Base-by-base conservation (phyloP, 495 filamentous ascomycete genomes). In the Niebla homalea region DNA sequence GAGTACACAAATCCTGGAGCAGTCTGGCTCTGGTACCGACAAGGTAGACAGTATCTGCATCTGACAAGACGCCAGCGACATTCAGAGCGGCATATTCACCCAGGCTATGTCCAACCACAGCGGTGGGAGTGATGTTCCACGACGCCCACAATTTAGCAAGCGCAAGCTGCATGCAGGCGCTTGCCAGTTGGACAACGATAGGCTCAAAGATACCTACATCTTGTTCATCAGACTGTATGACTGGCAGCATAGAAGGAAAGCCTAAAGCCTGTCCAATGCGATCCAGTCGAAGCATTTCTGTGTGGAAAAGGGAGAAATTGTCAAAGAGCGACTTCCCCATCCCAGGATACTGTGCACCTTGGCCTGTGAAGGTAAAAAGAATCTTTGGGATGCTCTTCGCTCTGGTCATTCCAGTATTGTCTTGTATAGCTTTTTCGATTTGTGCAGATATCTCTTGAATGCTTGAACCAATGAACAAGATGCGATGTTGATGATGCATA, bases 401-500 rank as follows among this genome's bases (percentile, higher is more conserved):
- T 41, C 67, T 67, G 1, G 67, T 67, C 48, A 60, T 68, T 54
- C 62, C 53, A n/a, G 63, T 54, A 14, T 61, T 57, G 41, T 59
- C 62, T 37, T 19, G 63, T 37, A 50, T 48, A 46, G 29, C 63
- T 52, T 19, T 46, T 23, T 52, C 59, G 49, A 46, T 61, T 54
- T 18, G 49, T 7, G 3, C 16, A 10, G 29, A n/a, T 35, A 56
- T 32, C 44, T 58, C 46, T 11, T 55, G 49, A 21, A 57, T 14
- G 19, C 20, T 43, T 7, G 69, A 67, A 1, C 72, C 83, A 18
- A 68, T 64, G 18, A 85, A 71, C 29, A 75, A 75, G 52, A 83
- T 72, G 38, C 87, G 79, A 70, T 80, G 81, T 41, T 76, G 74
- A 60, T 89, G 80, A 54, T 92, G 87, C 15, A 83, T 75, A 18